Conservation (phyloP, 768 basidiomycete genomes). For the Leccinum pellstonianum region DNA sequence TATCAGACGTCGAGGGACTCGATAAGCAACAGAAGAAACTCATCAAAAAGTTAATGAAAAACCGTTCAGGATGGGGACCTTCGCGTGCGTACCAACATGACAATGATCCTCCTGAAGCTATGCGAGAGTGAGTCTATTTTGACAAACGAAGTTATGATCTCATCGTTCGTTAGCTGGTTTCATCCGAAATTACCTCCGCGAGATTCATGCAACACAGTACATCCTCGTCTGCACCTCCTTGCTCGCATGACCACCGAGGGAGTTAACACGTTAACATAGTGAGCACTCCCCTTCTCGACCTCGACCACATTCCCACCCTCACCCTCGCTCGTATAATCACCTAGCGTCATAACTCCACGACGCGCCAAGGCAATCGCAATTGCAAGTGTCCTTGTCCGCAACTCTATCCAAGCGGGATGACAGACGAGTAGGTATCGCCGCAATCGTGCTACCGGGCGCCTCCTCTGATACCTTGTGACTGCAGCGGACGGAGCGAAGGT, state of each 20-base stretch:
- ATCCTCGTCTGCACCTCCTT: too few species aligned
- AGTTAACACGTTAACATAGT: too few species aligned
- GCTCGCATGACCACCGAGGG: too few species aligned
- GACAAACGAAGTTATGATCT: background rate
- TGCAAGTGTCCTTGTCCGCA: too few species aligned
- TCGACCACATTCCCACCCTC: too few species aligned
- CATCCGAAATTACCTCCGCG: constrained; percentile 12
- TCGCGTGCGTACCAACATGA: constrained; percentile 25
- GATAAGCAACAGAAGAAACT: constrained; percentile 5
- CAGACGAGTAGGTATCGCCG: constrained; percentile 13
- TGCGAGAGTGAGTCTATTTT: constrained; percentile 16
- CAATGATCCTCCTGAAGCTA: constrained; percentile 22
- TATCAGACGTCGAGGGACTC: constrained; percentile 10
- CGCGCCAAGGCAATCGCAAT: too few species aligned
- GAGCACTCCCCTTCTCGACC: too few species aligned
- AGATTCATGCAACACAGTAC: background rate
- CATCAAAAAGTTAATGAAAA: constrained; percentile 9
- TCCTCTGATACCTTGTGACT: background rate
- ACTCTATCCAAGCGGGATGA: too few species aligned
- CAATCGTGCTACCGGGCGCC: background rate
- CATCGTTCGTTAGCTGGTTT: constrained; percentile 4
- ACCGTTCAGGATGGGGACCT: background rate
- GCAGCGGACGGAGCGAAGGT: background rate
- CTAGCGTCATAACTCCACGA: too few species aligned
- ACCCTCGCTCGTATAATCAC: too few species aligned